Base-by-base conservation (phyloP, 2,329 filamentous ascomycete genomes). In the Talaromyces sp. region DNA sequence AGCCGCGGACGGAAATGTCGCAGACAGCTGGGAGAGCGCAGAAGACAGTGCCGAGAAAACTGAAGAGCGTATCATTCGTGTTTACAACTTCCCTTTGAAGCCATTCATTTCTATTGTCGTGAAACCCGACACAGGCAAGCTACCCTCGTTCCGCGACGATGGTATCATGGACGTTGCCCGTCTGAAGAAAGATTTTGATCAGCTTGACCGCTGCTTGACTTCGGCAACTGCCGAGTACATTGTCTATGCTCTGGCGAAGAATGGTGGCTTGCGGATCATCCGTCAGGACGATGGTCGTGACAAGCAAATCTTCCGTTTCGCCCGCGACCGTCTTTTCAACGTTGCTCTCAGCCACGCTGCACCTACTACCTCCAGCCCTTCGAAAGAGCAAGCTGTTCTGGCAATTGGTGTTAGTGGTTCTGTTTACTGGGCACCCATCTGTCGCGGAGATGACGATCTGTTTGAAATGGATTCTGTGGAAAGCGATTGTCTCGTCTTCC, bases 151-250 rank as follows among this genome's bases (percentile, higher is more conserved):
- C 74, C 88, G 89, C 42, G 86, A 91, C 61, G 89, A 93, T 66
- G 85, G 88, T 51, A 88, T 96, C 69, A 90, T 96, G 81, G 92
- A 96, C 68, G 95, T 99, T 72, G 93, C 95, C 57, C 87, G 92
- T 62, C 83, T 98, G 65, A 96, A 96, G 83, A 98, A 98, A 79
- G 92, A 96, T 5, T 98, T 98, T 70, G 95, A 99, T 71, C 95
- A 98, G 78, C 88, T 97, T 64, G 95, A 99, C 72, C 90, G 96
- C 66, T 96, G 93, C 65, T 84, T 99, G 33, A 93, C 93, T 56
- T 90, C 93, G 5, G 93, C 93, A 19, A 93, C 92, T 28, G 88
- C 91, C 71, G 89, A 89, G 63, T 96, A 95, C 78, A 98, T 99
- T 76, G 88, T 91, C 6, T 99, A 98, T 70, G 92, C 92, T 51